Evolutionary conservation across 148 eudicot species (phyloP).

Genomic region (Rhododendron williamsianum): DNA sequence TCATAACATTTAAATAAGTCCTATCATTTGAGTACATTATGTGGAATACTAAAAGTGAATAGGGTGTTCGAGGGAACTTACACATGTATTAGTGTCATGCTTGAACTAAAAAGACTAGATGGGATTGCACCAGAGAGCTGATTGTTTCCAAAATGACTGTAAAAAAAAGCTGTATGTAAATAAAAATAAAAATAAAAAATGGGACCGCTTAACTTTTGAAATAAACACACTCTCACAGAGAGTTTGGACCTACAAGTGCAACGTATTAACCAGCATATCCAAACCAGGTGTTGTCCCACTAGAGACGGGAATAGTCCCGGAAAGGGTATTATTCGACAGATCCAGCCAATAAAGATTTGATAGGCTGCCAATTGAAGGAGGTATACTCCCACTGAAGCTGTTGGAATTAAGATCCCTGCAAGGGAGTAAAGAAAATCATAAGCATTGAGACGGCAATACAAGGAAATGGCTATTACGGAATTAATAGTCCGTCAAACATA

Average conservation of each 20-base stretch:
- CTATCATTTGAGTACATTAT: neutral
- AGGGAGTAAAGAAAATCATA: neutral
- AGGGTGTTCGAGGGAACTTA: slow-evolving; percentile 35
- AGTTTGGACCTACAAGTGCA: slow-evolving; percentile 58
- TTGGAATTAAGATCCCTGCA: slow-evolving; percentile 40
- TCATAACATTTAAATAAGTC: neutral
- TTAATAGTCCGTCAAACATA: neutral
- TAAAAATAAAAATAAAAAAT: neutral
- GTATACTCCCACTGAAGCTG: slow-evolving; percentile 39
- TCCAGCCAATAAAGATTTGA: slow-evolving; percentile 64
- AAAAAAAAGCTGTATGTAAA: neutral
- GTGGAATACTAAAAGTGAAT: neutral
- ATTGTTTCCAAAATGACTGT: slow-evolving; percentile 77
- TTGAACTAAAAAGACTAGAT: slow-evolving; percentile 45
- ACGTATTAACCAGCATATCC: slow-evolving; percentile 50
- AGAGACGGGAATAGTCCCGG: slow-evolving; percentile 64
- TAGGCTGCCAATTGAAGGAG: slow-evolving; percentile 52
- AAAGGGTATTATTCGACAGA: slow-evolving; percentile 51
- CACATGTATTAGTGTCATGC: slow-evolving; percentile 66
- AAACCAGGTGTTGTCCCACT: slow-evolving; percentile 45
- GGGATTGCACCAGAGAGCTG: slow-evolving; percentile 72
- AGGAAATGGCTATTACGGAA: neutral
- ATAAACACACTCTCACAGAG: neutral
- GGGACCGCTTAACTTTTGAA: neutral
- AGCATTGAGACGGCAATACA: neutral